Base-by-base conservation (phyloP, 371 early-diverging fungal genomes). In the Mucor velutinosus region DNA sequence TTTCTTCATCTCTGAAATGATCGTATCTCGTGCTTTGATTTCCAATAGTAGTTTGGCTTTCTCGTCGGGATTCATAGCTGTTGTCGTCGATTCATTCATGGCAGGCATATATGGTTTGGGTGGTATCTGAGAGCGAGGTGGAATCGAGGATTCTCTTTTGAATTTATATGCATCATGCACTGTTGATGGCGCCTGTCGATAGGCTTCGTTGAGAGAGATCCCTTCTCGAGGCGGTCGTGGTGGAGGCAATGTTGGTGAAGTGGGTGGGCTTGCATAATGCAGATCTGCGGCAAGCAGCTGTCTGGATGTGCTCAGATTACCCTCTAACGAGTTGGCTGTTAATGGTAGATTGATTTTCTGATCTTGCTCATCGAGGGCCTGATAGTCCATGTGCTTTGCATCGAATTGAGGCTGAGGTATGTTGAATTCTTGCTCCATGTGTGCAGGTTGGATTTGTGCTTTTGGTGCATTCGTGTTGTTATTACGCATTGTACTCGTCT, bases 1-100 rank as follows among this genome's bases (percentile, higher is more conserved):
- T 32, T 73, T 75, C 25, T 65, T 70, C 76, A 78, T 75, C 45
- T 78, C 73, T 23, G 47, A 35, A 57, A 78, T 78, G 12, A 73
- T 61, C 3, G 58, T 14, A 63, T 78, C 75, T 6, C 73, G 68
- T 8, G 63, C 57, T 1, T 58, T 14, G 4, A 78, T 63, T 37
- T 78, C 75, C 51, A 66, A 51, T n/a, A 70, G 35, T 2, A 75
- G 29, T 3, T n/a, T 43, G 4, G 35, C 66, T n/a, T 63, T 73
- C 25, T 69, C 70, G 14, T 68, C 69, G 14, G 56, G 41, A 14
- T 66, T 33, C 21, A 41, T 41, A 5, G 30, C 29, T n/a, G 32
- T 43, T 0, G 41, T 30, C 33, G 8, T 27, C 3, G 29, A 58
- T 37, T 17, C 17, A 30, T 27, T 8, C 30, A 41, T 7, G 5